Conservation (phyloP, 2,329 filamentous ascomycete genomes). For the Exophiala aquamarina region DNA sequence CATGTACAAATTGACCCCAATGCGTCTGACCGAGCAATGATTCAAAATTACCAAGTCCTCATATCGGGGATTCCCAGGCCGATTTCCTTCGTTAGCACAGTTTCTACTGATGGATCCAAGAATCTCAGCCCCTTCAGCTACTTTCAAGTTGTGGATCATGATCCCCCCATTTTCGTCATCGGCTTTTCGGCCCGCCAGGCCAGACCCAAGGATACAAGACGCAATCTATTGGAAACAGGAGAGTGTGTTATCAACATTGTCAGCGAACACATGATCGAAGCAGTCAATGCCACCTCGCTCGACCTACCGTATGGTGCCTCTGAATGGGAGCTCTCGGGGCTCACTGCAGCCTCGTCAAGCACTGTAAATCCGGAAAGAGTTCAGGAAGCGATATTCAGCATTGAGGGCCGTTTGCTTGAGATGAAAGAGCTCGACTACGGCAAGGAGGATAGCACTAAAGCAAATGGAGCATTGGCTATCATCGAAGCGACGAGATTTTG, state of each 20-base stretch:
- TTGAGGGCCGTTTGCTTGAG: constrained; percentile 76
- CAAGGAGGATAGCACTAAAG: constrained; percentile 55
- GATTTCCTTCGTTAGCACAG: constrained; percentile 1
- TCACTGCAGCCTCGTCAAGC: constrained; percentile 66
- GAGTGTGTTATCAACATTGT: constrained; percentile 89
- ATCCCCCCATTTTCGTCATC: constrained; percentile 77
- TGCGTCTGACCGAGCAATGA: background rate
- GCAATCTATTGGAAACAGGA: constrained; percentile 67
- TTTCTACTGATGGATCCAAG: constrained; percentile 33
- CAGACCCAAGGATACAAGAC: constrained; percentile 74
- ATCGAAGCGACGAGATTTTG: constrained; percentile 85
- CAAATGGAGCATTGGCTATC: constrained; percentile 70
- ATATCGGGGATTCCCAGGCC: constrained; percentile 1
- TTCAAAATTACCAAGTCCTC: background rate
- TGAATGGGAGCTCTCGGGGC: constrained; percentile 76
- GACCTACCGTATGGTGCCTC: constrained; percentile 71
- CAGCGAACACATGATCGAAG: constrained; percentile 78
- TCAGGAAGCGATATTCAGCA: constrained; percentile 74
- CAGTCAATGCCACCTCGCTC: constrained; percentile 74
- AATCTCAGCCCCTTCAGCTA: constrained; percentile 90
- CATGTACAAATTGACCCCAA: background rate
- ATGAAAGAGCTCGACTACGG: constrained; percentile 67
- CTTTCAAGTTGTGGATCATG: constrained; percentile 78
- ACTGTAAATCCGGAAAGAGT: constrained; percentile 72
- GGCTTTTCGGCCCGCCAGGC: constrained; percentile 58